phyloP scores from a whole-genome alignment of 768 basidiomycete genomes.

The Trametes cinnabarina region DNA sequence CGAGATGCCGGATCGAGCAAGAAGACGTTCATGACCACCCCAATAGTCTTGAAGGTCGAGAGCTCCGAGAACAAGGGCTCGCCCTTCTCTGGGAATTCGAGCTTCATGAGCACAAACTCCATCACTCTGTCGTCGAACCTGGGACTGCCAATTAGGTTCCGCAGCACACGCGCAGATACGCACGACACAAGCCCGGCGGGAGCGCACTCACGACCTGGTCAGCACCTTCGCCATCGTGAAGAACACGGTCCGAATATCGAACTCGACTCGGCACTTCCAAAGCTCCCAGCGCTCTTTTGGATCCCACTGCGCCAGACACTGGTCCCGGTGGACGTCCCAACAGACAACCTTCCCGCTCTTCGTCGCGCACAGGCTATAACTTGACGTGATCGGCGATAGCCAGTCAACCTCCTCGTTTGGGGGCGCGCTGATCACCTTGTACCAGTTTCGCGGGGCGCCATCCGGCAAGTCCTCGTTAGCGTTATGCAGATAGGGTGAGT shows the following conservation, averaged over 20 bases:
- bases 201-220: conserved; percentile 17
- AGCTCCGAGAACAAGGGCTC: conserved; percentile 55
- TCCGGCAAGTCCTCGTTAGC: conserved; percentile 13
- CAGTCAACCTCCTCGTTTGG: conserved; percentile 72
- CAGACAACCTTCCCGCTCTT: conserved; percentile 75
- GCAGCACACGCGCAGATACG: neutral
- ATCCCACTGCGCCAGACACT: conserved; percentile 67
- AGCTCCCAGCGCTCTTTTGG: conserved; percentile 62
- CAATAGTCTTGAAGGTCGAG: conserved; percentile 61
- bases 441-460: conserved; percentile 43
- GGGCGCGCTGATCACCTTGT: conserved; percentile 65
- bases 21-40: conserved; percentile 77
- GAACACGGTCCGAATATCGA: conserved; percentile 66
- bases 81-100: conserved; percentile 50
- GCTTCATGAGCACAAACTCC: conserved; percentile 70
- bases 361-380: conserved; percentile 74
- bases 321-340: conserved; percentile 67
- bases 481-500: conserved; percentile 25
- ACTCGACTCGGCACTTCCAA: conserved; percentile 79
- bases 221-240: conserved; percentile 74
- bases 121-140: conserved; percentile 55
- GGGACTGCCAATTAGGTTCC: neutral
- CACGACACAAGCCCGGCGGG: neutral
- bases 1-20: conserved; percentile 62
- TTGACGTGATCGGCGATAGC: conserved; percentile 74